Evolutionary conservation across 2,329 filamentous ascomycete species (phyloP).

Genomic region (Aspergillus udagawae): DNA sequence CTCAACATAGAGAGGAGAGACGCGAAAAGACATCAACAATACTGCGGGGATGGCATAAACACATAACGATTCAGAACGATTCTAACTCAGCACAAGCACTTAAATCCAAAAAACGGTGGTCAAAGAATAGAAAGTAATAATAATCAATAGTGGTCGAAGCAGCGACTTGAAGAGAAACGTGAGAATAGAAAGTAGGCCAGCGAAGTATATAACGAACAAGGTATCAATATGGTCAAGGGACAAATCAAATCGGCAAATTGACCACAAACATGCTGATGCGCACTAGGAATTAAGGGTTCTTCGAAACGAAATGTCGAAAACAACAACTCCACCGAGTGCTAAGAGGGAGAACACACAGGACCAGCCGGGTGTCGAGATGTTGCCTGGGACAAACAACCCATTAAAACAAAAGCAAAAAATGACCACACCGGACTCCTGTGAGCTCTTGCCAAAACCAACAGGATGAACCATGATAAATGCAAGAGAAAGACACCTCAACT

Average conservation of each 20-base stretch:
- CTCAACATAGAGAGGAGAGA: conserved; percentile 14
- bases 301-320: conserved; percentile 10
- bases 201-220: conserved; percentile 25
- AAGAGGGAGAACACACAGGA: conserved; percentile 43
- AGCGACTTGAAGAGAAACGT: conserved; percentile 14
- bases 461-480: conserved; percentile 20
- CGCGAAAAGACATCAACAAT: conserved; percentile 15
- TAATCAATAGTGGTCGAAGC: conserved; percentile 9
- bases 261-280: conserved; percentile 32
- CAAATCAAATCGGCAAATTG: conserved; percentile 16
- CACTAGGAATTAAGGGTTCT: conserved; percentile 24
- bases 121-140: conserved; percentile 12
- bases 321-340: conserved; percentile 38
- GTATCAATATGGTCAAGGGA: conserved; percentile 26
- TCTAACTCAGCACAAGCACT: conserved; percentile 21
- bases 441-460: conserved; percentile 31
- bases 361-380: conserved; percentile 44
- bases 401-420: conserved; percentile 31
- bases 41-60: conserved; percentile 21
- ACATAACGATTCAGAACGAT: conserved; percentile 25
- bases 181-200: conserved; percentile 12
- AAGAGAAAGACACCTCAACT: conserved; percentile 29
- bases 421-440: conserved; percentile 44
- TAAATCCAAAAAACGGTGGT: conserved; percentile 10
- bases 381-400: conserved; percentile 32